Evolutionary conservation across 208 protist species (phyloP), one percentile per base, ranked within the genome.

Genomic region (Spongospora subterranea): DNA sequence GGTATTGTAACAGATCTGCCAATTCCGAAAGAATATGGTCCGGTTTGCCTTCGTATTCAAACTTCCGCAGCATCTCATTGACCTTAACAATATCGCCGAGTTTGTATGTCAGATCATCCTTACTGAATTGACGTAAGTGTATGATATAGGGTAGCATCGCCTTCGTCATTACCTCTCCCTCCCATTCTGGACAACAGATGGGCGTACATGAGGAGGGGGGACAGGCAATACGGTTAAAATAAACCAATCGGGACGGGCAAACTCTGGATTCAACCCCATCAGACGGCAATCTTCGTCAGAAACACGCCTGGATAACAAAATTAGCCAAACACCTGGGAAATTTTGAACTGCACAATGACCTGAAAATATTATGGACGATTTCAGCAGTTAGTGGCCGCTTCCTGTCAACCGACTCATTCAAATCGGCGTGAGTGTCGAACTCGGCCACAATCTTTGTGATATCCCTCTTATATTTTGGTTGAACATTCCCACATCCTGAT

Each of bases 101-200:
- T 93, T 99, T 98, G 92, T 98, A 96, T 43, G 98, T 99, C 35
- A 99, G 94, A 95, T 99, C 98, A 94, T 99, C 98, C 91, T 99
- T 89, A 50, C 77, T 60, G 50, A 60, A 60, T n/a, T n/a, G 50
- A 60, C 50, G 24, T 6, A 6, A 60, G 6, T 60, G 24, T 24
- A 60, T 29, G 24, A 6, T 60, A 24, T 60, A 60, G 24, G 50
- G 24, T 6, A 24, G 13, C 6, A 6, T 29, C 13, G 13, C 6
- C 13, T 24, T 6, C 6, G 6, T 60, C 6, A 60, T 60, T 24
- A 60, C 50, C 50, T 60, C 43, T 54, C 76, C 0, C 43, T 0
- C 32, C 71, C 24, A 65, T 94, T 96, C 82, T 98, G 96, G 53
- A 96, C 91, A 77, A 99, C 96, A 40, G 97, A 96, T 0, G 99